phyloP scores from a whole-genome alignment of 176 grass and related monocot genomes.

The Microstegium vimineum region DNA sequence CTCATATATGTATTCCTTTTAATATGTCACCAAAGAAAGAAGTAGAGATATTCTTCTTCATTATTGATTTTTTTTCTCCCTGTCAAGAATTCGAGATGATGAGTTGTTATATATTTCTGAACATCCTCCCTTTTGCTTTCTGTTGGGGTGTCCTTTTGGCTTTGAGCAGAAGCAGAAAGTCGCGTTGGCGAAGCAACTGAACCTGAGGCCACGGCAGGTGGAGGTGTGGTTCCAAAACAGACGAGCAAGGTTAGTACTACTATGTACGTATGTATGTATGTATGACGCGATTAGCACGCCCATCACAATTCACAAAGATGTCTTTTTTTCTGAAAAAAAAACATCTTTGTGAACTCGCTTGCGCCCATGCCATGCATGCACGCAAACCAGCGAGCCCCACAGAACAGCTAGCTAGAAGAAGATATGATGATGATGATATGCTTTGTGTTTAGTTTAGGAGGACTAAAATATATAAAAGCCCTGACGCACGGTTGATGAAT shows the following conservation, averaged over 20 bases:
- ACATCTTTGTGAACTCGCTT: too few species aligned
- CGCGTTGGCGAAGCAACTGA: slow-evolving; percentile 84
- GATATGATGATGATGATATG: too few species aligned
- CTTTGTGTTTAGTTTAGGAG: too few species aligned
- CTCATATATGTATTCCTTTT: neutral
- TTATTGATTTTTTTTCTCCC: neutral
- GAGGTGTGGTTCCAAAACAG: slow-evolving; percentile 99
- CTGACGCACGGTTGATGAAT: neutral
- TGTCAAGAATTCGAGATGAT: neutral
- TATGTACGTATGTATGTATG: too few species aligned
- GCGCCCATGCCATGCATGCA: neutral
- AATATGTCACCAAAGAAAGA: neutral
- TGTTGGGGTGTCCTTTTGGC: slow-evolving; percentile 21
- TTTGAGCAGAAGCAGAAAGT: slow-evolving; percentile 92
- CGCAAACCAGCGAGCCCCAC: neutral
- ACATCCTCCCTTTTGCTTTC: slow-evolving; percentile 3
- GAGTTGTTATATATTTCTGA: neutral
- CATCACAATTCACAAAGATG: too few species aligned
- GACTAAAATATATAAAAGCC: too few species aligned
- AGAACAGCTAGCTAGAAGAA: too few species aligned
- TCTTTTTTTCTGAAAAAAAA: too few species aligned
- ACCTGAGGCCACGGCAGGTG: slow-evolving; percentile 90
- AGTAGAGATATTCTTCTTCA: neutral
- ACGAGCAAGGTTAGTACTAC: slow-evolving; percentile 65
- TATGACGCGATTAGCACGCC: neutral